These are phyloP conservation scores for Daedalea quercina DNA, from an alignment of 768 basidiomycete species.

Conservation along the genomic window DNA sequence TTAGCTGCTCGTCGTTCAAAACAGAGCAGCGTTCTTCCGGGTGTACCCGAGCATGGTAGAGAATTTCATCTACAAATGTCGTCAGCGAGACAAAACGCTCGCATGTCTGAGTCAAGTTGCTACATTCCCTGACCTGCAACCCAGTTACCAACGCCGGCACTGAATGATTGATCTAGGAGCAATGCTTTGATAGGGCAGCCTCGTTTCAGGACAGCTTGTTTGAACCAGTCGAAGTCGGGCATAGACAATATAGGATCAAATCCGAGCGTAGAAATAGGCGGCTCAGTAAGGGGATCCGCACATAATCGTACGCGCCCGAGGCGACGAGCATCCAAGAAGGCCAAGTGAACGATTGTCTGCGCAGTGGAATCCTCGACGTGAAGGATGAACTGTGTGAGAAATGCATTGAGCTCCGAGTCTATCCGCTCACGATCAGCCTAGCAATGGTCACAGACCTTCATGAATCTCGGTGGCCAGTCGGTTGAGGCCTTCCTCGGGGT, in stretches of 20 bases:
- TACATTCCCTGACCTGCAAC: constrained; percentile 50
- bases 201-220: constrained; percentile 40
- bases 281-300: constrained; percentile 47
- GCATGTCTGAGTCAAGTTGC: no score
- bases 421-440: no score
- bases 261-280: constrained; percentile 66
- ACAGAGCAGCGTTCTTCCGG: constrained; percentile 61
- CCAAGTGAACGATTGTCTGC: constrained; percentile 42
- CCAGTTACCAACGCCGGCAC: constrained; percentile 80
- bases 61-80: constrained; percentile 47
- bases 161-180: constrained; percentile 75
- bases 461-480: constrained; percentile 60
- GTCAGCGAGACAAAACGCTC: no score
- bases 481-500: constrained; percentile 32
- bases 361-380: constrained; percentile 40
- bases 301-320: constrained; percentile 66
- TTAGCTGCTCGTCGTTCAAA: constrained; percentile 42
- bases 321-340: constrained; percentile 67
- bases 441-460: constrained; percentile 38
- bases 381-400: constrained; percentile 59
- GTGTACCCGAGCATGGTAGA: constrained; percentile 69
- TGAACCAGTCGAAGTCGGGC: constrained; percentile 50
- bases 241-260: constrained; percentile 74
- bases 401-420: background rate
- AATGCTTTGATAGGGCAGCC: constrained; percentile 66